A percentile compares a stretch with the other conserved stretches of the same genome.
Conservation (phyloP, 805 yeast genomes). For the Crinitomyces ghanaensis region DNA sequence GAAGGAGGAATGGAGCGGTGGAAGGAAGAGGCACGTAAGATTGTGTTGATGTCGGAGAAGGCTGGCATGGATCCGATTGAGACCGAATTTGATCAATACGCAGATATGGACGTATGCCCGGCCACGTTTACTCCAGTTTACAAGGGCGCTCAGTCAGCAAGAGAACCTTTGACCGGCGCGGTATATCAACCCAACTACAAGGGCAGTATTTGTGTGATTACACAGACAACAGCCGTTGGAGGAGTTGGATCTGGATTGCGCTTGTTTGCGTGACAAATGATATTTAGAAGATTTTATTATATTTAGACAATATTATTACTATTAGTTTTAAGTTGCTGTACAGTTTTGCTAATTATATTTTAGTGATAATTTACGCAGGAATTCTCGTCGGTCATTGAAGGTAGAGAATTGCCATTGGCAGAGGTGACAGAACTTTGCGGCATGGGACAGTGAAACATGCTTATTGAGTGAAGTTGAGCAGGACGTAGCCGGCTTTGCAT, state of each 20-base stretch:
- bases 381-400: too few relatives aligned
- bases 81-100: slow-evolving; percentile 85
- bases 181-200: slow-evolving; percentile 64
- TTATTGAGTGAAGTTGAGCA: too few relatives aligned
- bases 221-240: slow-evolving; percentile 71
- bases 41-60: slow-evolving; percentile 69
- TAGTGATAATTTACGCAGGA: too few relatives aligned
- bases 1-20: neutral
- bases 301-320: neutral
- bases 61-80: slow-evolving; percentile 78
- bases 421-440: too few relatives aligned
- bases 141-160: slow-evolving; percentile 51
- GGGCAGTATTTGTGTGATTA: slow-evolving; percentile 69
- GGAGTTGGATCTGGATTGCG: slow-evolving; percentile 88
- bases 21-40: slow-evolving; percentile 68
- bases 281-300: slow-evolving; percentile 2
- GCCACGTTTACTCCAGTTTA: slow-evolving; percentile 82
- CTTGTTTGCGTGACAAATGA: slow-evolving; percentile 17
- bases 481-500: too few relatives aligned
- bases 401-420: too few relatives aligned
- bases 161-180: slow-evolving; percentile 86
- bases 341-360: neutral
- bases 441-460: too few relatives aligned
- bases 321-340: neutral
- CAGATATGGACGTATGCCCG: slow-evolving; percentile 85